Percentiles rank a stretch among this genome's conserved stretches.
Conservation (phyloP, 2,329 filamentous ascomycete species). For the Leptographium galeiforme region DNA sequence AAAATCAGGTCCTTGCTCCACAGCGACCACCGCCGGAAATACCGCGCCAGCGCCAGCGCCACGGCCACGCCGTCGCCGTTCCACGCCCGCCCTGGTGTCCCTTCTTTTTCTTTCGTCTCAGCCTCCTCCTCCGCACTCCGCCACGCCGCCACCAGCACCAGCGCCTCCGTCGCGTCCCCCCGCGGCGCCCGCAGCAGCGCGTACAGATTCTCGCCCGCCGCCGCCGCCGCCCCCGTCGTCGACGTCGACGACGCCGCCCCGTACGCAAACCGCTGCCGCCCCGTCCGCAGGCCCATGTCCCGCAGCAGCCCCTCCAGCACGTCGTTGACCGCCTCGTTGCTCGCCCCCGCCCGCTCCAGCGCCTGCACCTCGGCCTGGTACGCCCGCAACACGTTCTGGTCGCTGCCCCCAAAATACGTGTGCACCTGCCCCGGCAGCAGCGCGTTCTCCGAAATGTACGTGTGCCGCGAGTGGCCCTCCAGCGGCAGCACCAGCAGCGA, state of each 20-base stretch:
- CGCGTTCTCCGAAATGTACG: slow-evolving; percentile 96
- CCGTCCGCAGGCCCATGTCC: slow-evolving; percentile 73
- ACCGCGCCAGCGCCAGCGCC: slow-evolving; percentile 74
- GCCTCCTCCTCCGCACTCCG: slow-evolving; percentile 49
- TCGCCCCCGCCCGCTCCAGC: slow-evolving; percentile 31
- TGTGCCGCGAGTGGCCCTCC: slow-evolving; percentile 78
- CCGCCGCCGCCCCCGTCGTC: slow-evolving; percentile 55
- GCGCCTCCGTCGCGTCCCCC: slow-evolving; percentile 91
- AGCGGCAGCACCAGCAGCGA: slow-evolving; percentile 88
- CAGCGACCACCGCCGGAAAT: slow-evolving; percentile 94
- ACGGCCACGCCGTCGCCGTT: slow-evolving; percentile 84
- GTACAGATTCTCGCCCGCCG: slow-evolving; percentile 81
- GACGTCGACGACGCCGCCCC: slow-evolving; percentile 12
- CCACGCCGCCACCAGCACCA: slow-evolving; percentile 86
- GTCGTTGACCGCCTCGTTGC: slow-evolving; percentile 50
- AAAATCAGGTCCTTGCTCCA: slow-evolving; percentile 99
- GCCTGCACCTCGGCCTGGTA: slow-evolving; percentile 73
- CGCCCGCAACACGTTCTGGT: slow-evolving; percentile 86
- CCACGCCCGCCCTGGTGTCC: too few relatives aligned
- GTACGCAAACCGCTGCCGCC: slow-evolving; percentile 80
- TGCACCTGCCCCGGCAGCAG: slow-evolving; percentile 91
- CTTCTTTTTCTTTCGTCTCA: too few relatives aligned
- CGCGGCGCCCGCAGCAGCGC: slow-evolving; percentile 85
- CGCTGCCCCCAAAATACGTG: slow-evolving; percentile 92
- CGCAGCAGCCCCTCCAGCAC: slow-evolving; percentile 63